phyloP scores from a whole-genome alignment of 202 grass and related monocot genomes.

The Panicum hallii region DNA sequence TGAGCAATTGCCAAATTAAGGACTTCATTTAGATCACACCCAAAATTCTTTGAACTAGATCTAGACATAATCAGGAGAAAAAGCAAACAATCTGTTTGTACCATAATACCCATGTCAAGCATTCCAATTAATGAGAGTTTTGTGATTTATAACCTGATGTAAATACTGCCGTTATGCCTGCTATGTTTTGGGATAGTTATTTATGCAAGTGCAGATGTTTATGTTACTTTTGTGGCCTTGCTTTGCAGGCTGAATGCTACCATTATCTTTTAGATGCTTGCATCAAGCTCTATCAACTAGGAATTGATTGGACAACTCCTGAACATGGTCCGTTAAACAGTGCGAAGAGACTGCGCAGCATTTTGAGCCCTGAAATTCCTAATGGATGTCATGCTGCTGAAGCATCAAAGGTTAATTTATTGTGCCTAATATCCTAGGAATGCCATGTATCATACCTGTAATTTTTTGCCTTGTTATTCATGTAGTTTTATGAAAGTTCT shows the following conservation, averaged over 20 bases:
- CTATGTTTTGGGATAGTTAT: conserved; percentile 24
- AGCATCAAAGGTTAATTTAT: conserved; percentile 68
- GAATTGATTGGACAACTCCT: conserved; percentile 86
- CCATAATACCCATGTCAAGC: not conserved
- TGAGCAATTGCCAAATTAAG: not conserved
- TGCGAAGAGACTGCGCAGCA: conserved; percentile 47
- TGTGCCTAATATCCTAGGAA: conserved; percentile 34
- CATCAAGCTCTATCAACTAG: conserved; percentile 86
- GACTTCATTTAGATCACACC: not conserved
- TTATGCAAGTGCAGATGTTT: conserved; percentile 30
- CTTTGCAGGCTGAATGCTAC: conserved; percentile 93
- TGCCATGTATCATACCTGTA: conserved; percentile 1
- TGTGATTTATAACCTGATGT: not conserved
- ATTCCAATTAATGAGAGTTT: not conserved
- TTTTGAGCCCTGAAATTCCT: conserved; percentile 42
- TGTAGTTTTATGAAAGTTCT: not conserved
- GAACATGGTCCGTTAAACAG: conserved; percentile 67
- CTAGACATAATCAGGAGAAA: not conserved
- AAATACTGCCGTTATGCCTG: not conserved
- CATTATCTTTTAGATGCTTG: conserved; percentile 96
- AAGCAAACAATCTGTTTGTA: not conserved
- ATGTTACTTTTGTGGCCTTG: conserved; percentile 22
- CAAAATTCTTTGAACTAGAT: conserved; percentile 18
- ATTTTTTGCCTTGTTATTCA: not conserved
- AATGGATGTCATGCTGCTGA: conserved; percentile 55